Conservation (phyloP, 176 grass and related monocot genomes). For the Saccharum officinarum region DNA sequence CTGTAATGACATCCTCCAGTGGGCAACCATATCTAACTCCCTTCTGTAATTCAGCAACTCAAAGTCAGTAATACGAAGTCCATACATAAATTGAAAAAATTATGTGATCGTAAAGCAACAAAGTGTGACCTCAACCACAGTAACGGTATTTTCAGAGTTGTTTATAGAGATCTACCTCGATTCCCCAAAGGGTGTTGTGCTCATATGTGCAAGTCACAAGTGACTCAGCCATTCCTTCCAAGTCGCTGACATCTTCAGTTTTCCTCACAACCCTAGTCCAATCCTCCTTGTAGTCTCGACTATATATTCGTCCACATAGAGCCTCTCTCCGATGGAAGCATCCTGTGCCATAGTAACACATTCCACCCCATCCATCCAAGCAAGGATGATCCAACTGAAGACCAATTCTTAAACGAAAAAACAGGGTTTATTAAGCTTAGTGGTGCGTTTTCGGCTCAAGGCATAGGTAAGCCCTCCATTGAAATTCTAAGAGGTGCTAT, state of each 20-base stretch:
- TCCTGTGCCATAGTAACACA: conserved; percentile 67
- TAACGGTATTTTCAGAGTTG: background rate
- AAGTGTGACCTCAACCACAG: background rate
- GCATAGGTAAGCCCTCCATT: background rate
- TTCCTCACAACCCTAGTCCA: conserved; percentile 31
- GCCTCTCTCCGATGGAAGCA: conserved; percentile 76
- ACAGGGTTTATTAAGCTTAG: background rate
- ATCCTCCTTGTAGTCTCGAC: conserved; percentile 45
- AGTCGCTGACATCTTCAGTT: conserved; percentile 34
- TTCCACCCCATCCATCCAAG: conserved; percentile 69
- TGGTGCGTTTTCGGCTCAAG: conserved; percentile 6
- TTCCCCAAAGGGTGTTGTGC: conserved; percentile 66
- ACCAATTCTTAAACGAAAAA: conserved; percentile 30
- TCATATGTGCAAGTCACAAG: conserved; percentile 64
- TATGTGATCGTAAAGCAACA: background rate
- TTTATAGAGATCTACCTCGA: conserved; percentile 43
- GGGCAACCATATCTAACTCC: conserved; percentile 72
- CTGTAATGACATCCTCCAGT: conserved; percentile 80
- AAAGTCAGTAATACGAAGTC: background rate
- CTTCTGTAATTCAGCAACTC: conserved; percentile 58
- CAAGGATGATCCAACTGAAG: conserved; percentile 69
- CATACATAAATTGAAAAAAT: background rate
- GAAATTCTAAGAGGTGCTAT: conserved; percentile 5
- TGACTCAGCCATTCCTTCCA: conserved; percentile 57
- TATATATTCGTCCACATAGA: conserved; percentile 55